Conservation (phyloP, 2,329 filamentous ascomycete genomes). For the Hymenoscyphus linearis region DNA sequence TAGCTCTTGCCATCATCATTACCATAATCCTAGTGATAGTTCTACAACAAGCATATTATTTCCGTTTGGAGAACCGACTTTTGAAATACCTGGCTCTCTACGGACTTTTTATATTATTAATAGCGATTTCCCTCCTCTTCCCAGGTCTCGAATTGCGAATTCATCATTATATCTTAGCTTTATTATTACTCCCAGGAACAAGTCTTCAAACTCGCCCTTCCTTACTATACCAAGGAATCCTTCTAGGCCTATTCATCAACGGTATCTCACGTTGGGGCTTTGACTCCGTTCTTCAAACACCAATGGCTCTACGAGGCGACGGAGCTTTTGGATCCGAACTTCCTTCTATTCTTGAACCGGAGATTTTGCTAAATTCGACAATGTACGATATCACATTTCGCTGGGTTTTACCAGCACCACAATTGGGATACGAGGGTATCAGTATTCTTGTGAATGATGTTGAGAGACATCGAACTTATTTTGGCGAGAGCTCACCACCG, state of each 20-base stretch:
- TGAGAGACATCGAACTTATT: slow-evolving; percentile 68
- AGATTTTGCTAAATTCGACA: background rate
- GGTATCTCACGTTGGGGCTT: slow-evolving; percentile 93
- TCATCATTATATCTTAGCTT: slow-evolving; percentile 87
- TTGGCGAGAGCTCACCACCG: slow-evolving; percentile 42
- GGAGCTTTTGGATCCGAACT: background rate
- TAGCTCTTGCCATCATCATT: slow-evolving; percentile 51
- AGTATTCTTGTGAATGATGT: slow-evolving; percentile 85
- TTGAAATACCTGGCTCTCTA: background rate
- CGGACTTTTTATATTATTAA: background rate
- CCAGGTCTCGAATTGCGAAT: slow-evolving; percentile 71
- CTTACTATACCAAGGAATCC: slow-evolving; percentile 80
- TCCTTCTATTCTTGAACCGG: background rate
- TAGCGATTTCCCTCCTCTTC: background rate
- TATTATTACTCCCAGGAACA: slow-evolving; percentile 83
- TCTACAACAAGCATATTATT: background rate
- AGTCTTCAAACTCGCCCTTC: slow-evolving; percentile 80
- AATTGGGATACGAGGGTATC: slow-evolving; percentile 63
- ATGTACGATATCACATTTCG: background rate
- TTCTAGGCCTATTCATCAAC: slow-evolving; percentile 90
- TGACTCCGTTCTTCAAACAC: slow-evolving; percentile 46
- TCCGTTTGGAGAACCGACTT: background rate
- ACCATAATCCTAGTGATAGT: background rate
- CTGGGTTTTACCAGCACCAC: slow-evolving; percentile 70
- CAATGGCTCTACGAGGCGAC: background rate